Evolutionary conservation across 2,329 filamentous ascomycete species (phyloP).

Genomic region (Rosellinia necatrix): DNA sequence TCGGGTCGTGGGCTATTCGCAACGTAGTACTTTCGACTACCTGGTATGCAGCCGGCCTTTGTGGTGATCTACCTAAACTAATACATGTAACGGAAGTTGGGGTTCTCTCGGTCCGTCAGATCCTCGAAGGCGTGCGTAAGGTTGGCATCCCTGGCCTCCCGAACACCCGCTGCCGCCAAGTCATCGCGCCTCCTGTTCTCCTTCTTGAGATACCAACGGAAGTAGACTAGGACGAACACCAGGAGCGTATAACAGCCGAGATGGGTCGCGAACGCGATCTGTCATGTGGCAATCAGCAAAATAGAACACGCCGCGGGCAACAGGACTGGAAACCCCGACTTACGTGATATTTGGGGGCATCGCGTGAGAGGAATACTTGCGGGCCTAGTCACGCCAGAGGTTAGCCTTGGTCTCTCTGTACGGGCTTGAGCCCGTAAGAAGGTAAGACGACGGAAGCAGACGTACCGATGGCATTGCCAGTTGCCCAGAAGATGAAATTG

Average conservation of each 20-base stretch:
- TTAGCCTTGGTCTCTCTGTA: background rate
- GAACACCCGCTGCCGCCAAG: conserved; percentile 37
- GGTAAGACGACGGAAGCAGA: conserved; percentile 21
- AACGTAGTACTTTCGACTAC: background rate
- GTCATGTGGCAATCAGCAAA: conserved; percentile 1
- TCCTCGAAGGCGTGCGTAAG: conserved; percentile 43
- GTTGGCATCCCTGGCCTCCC: conserved; percentile 36
- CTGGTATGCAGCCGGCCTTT: background rate
- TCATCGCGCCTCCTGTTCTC: conserved; percentile 55
- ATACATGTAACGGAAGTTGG: conserved; percentile 43
- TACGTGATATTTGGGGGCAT: conserved; percentile 66
- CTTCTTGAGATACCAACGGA: conserved; percentile 61
- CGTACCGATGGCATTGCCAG: conserved; percentile 68
- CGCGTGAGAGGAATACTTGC: conserved; percentile 65
- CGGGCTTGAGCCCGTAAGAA: background rate
- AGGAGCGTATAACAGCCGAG: conserved; percentile 69
- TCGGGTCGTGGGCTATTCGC: no score
- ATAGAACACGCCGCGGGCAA: background rate
- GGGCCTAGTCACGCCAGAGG: conserved; percentile 48
- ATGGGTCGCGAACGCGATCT: conserved; percentile 70
- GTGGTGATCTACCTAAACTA: conserved; percentile 14
- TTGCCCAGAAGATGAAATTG: conserved; percentile 73
- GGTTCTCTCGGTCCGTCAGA: conserved; percentile 43
- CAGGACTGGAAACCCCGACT: background rate
- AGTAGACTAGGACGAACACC: conserved; percentile 59